phyloP scores from a whole-genome alignment of 2,329 filamentous ascomycete genomes.

The Nigrograna mackinnonii region DNA sequence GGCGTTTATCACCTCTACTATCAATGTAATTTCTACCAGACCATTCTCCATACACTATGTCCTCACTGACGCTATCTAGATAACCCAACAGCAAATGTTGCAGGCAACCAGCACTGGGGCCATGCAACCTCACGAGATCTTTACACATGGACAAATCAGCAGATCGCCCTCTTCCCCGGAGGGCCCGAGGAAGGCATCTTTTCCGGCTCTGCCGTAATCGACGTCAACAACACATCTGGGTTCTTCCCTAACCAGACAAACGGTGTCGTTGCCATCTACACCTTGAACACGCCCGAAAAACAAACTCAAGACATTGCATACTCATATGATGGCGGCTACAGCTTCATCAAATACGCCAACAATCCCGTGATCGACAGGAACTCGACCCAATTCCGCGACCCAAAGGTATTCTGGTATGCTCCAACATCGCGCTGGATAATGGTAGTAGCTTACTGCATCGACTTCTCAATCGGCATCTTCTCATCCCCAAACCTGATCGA shows the following conservation, averaged over 20 bases:
- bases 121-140: slow-evolving; percentile 66
- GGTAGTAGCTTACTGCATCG: slow-evolving; percentile 57
- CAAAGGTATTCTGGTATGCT: slow-evolving; percentile 65
- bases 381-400: slow-evolving; percentile 65
- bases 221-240: slow-evolving; percentile 67
- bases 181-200: slow-evolving; percentile 59
- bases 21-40: slow-evolving; percentile 45
- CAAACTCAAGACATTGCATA: slow-evolving; percentile 66
- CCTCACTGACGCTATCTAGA: slow-evolving; percentile 34
- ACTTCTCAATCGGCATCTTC: slow-evolving; percentile 64
- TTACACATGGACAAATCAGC: slow-evolving; percentile 67
- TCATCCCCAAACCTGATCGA: slow-evolving; percentile 62
- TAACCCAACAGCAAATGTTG: slow-evolving; percentile 53
- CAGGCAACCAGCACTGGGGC: slow-evolving; percentile 68
- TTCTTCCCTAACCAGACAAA: slow-evolving; percentile 66
- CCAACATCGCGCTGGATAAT: slow-evolving; percentile 57
- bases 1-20: slow-evolving; percentile 69
- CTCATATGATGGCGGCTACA: slow-evolving; percentile 64
- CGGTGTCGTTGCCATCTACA: slow-evolving; percentile 66
- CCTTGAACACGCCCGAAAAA: slow-evolving; percentile 45
- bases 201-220: slow-evolving; percentile 61
- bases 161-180: slow-evolving; percentile 63
- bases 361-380: slow-evolving; percentile 65
- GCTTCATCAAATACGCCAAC: slow-evolving; percentile 60
- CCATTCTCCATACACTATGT: too few species aligned